Percentiles rank a stretch among this genome's conserved stretches.
Evolutionary conservation across 75 land plant species (phyloP).

Genomic region (Gnetum montanum): DNA sequence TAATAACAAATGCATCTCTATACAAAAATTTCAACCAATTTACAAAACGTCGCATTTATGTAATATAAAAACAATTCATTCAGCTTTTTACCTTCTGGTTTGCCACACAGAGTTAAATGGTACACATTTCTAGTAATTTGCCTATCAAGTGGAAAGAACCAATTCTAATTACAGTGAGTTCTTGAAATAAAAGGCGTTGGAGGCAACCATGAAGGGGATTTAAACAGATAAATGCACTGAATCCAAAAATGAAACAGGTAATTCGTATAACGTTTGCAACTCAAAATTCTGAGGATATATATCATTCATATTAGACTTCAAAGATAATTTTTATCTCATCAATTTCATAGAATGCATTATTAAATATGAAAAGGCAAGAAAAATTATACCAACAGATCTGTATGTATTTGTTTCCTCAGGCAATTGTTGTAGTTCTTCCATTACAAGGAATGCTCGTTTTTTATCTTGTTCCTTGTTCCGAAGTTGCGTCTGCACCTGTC

Average conservation of each 20-base stretch:
- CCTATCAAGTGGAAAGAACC: too few species aligned
- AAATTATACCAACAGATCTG: slow-evolving; percentile 93
- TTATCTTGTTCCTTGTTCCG: slow-evolving; percentile 68
- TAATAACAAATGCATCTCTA: too few species aligned
- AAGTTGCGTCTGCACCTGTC: slow-evolving; percentile 51
- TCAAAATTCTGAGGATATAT: background rate
- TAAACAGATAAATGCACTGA: background rate
- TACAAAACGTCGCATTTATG: too few species aligned
- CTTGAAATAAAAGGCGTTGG: too few species aligned
- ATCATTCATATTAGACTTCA: background rate
- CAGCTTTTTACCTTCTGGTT: too few species aligned
- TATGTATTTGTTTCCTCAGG: slow-evolving; percentile 82
- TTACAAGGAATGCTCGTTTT: slow-evolving; percentile 66
- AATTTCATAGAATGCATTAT: background rate
- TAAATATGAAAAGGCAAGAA: too few species aligned
- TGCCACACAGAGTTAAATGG: too few species aligned
- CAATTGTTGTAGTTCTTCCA: slow-evolving; percentile 60
- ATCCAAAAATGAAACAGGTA: background rate
- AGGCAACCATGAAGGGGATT: background rate
- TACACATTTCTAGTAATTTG: too few species aligned
- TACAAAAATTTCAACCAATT: too few species aligned
- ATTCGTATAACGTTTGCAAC: background rate
- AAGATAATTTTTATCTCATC: background rate
- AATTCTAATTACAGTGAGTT: too few species aligned
- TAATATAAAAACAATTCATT: too few species aligned